Evolutionary conservation across 2,329 filamentous ascomycete species (phyloP), one percentile per base, ranked within the genome.

Genomic region (Metarhizium album): DNA sequence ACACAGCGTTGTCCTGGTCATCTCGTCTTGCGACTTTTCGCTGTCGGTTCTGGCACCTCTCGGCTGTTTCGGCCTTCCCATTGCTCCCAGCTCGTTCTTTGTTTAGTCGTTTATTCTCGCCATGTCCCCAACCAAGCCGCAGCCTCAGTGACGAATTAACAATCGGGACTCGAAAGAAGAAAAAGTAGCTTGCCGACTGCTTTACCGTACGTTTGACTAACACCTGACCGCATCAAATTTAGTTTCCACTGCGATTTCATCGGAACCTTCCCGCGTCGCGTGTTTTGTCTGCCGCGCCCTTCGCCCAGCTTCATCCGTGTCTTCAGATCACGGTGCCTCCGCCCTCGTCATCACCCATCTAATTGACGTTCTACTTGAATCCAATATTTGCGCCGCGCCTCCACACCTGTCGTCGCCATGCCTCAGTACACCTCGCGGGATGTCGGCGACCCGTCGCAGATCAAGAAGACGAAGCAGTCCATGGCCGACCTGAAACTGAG

Each of bases 401-500:
- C 33, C 38, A 14, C 33, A 11, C 8, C 60, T 54, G 53, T 55
- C 67, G 53, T 55, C 67, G 76, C 67, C 56, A 83, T 83, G 79
- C 78, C 81, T 70, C 75, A 79, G 58, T 84, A 83, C 71, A 82
- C 80, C 52, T 83, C 80, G 46, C 78, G 81, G 61, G 81, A 84
- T 64, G 78, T 80, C 55, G 79, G 79, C 70, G 81, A 84, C 66
- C 79, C 80, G 67, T 79, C 78, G 62, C 80, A 84, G 67, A 80
- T 82, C 62, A 83, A 80, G 79, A 95, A 90, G 76, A 97, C 94
- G 76, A 96, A 96, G 78, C 93, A 97, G 75, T 95, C 89, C 68
- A 97, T 98, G 88, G 91, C 91, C 61, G 93, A 98, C 70, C 81
- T 98, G 58, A 98, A 98, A 79, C 82, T 97, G 64, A 85, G 93